Base-by-base conservation (phyloP, 768 basidiomycete species). In the Phylloporus sp. region DNA sequence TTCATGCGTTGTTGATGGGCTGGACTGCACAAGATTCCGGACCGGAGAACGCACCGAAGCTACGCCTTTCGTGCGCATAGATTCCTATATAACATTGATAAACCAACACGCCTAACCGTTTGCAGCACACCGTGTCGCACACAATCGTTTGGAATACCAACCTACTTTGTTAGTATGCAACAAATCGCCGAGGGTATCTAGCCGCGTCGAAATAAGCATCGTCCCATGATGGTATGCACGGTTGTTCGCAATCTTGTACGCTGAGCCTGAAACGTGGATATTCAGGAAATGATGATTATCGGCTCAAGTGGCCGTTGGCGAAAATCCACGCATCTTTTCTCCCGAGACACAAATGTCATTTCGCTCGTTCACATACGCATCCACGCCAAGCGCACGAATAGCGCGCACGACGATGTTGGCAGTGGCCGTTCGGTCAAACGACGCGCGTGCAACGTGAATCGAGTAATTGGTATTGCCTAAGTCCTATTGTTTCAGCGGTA, bases 181-280 rank as follows among this genome's bases (percentile, higher is more conserved):
- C 10, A 92, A 70, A 54, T 87, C 80, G 0, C 90, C 87, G 8
- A 99, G 72, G 6, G 80, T 76, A 29, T 79, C 74, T 26, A 97
- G 77, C 41, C 77, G 72, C 4, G 93, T 92, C 8, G 90, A 86
- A 20, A 98, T 88, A 24, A 99, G 80, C 97, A 99, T 99, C 15
- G 97, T 99, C 0, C 97, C 97, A 60, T 99, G 97, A 60, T 98
- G 95, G 71, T 97, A 98, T 7, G 94, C 93, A 26, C 97, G 78
- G 47, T 83, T 82, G 59, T 84, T 88, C 39, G 88, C 86, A 49
- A 99, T 90, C 72, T 97, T 97, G 73, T 97, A 99, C 11, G 97
- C 97, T 9, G 94, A 97, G 36, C 97, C 97, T 42, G 95, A 98
- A 55, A 97, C 86, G 92, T 98, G 66, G 52, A 52, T 52, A 59